Percentiles rank a stretch among this genome's conserved stretches.
phyloP scores from a whole-genome alignment of 2,329 filamentous ascomycete genomes.

The Bipolaris victoriae region DNA sequence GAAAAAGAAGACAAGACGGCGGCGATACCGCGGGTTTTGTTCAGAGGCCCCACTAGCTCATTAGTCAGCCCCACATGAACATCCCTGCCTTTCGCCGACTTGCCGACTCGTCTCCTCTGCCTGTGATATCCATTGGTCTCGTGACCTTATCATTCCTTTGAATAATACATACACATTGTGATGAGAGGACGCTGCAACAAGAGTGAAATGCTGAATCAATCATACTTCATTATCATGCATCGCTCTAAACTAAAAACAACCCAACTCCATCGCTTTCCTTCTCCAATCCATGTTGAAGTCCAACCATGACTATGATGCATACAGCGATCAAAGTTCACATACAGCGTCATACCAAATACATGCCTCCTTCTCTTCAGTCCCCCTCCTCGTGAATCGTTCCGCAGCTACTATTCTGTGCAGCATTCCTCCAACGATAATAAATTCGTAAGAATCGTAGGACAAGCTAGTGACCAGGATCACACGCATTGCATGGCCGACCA shows the following conservation, averaged over 20 bases:
- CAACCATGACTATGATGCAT: not conserved
- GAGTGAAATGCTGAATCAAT: no score
- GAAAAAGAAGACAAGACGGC: conserved; percentile 26
- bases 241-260: not conserved
- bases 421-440: no score
- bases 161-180: not conserved
- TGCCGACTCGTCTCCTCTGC: not conserved
- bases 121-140: not conserved
- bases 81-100: not conserved
- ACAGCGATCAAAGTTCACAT: not conserved
- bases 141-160: not conserved
- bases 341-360: not conserved
- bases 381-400: no score
- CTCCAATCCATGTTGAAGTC: not conserved
- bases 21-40: conserved; percentile 26
- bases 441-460: not conserved
- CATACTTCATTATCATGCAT: not conserved
- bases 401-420: no score
- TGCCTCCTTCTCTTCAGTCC: not conserved
- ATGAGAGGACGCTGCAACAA: not conserved
- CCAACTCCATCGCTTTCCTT: not conserved
- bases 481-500: conserved; percentile 11
- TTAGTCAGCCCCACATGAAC: conserved; percentile 2
- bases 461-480: conserved; percentile 8
- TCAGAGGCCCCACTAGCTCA: not conserved